Base-by-base conservation (phyloP, 1,139 yeast genomes). In the Pichia sp. region DNA sequence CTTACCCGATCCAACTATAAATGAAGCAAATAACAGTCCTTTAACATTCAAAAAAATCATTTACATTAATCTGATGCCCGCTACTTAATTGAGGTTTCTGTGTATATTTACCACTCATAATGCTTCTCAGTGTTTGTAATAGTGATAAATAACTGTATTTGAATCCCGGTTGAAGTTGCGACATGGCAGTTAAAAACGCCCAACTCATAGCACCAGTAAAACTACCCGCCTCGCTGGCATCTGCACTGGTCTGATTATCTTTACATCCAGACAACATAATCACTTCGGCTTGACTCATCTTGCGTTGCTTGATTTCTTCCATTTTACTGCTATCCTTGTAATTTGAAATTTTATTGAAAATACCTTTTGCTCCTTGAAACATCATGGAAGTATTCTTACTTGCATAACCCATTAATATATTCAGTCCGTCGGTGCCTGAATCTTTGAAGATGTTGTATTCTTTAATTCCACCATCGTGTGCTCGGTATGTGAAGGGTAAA, bases 181-280 rank as follows among this genome's bases (percentile, higher is more conserved):
- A 62, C 69, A 90, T 68, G 28, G 85, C 94, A 51, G 75, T 73
- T 49, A 87, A 77, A 59, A 90, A 88, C 1, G 97, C 85, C 73
- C 83, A 87, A 42, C 95, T 84, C 95, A 90, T 86, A 27, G 97
- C 97, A 48, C 97, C 97, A 0, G 95, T 87, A 38, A 85, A 79
- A 38, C 66, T 67, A 29, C 95, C 95, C 43, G 77, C 79, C 59
- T 84, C 90, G 29, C 69, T 69, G 1, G 97, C 85, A 62, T 87
- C 96, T 5, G 96, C 96, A 48, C 77, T 70, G 9, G 83, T 77
- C 59, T 81, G 97, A 49, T 81, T 79, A 64, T 90, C 97, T 64
- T 86, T 87, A 59, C 97, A 88, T 9, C 97, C 97, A 9, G 94
- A 81, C 46, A 90, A 71, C 64, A 84, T 77, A 34, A 90, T 77